Base-by-base conservation (phyloP, 805 yeast species). In the Brettanomyces naardenensis region DNA sequence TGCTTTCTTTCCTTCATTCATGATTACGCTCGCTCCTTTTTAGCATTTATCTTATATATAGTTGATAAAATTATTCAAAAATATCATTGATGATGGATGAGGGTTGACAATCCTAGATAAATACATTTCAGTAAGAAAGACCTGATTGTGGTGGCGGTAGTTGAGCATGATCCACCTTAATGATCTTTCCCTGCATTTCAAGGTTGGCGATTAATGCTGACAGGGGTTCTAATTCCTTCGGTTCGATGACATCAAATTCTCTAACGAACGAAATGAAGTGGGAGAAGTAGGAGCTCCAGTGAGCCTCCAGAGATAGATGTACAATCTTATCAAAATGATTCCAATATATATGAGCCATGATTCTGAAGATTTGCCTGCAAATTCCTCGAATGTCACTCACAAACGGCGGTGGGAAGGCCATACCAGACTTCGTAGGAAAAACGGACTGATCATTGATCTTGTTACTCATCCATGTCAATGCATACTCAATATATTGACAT, bases 221-320 rank as follows among this genome's bases (percentile, higher is more conserved):
- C 44, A 92, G 62, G 0, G 98, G 97, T 39, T 69, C 82, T 59
- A 88, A 62, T 46, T 92, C 99, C 38, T 69, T 67, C 37, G 77
- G 66, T 42, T 88, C 97, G 26, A 92, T 68, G 46, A 92, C 70
- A 37, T 75, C 80, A 58, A 86, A 92, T 46, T 88, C 95, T 47
- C 81, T 80, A 11, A 83, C 75, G 53, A 92, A 86, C 37, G 95
- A 81, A 31, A 90, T 73, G 53, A 84, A 92, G 57, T 92, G 98
- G 13, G 95, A 92, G 62, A 94, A 92, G 50, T 89, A 85, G 3
- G 97, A 89, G 59, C 92, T 92, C 95, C 95, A 92, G 58, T 92
- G 97, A 1, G 97, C 96, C 57, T 92, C 98, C 42, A 92, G 61
- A 2, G 95, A 80, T 42, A 92, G 62, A 58, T 92, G 97, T n/a